phyloP scores from a whole-genome alignment of 306 rosid genomes.

The Cucurbita moschata region DNA sequence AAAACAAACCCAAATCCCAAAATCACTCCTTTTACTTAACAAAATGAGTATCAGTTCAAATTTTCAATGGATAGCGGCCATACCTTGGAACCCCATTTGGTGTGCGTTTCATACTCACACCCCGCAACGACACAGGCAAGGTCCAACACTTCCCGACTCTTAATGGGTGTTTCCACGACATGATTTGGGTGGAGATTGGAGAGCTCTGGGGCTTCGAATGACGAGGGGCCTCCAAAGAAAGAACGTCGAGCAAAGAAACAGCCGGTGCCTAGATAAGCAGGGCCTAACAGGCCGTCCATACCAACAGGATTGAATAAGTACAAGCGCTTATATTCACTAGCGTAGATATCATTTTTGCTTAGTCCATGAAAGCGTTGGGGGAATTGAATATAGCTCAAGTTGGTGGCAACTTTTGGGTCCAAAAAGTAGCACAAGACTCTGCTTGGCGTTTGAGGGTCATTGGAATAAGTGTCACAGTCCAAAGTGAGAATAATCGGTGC shows the following conservation, averaged over 20 bases:
- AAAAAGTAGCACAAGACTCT: conserved; percentile 18
- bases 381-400: conserved; percentile 18
- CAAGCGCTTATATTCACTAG: neutral
- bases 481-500: conserved; percentile 23
- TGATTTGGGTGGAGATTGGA: conserved; percentile 5
- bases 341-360: conserved; percentile 6
- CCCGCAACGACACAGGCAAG: conserved; percentile 17
- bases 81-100: conserved; percentile 36
- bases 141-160: neutral
- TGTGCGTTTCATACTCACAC: conserved; percentile 16
- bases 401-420: neutral
- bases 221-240: conserved; percentile 26
- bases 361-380: conserved; percentile 13
- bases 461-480: conserved; percentile 33
- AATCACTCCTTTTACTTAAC: no score
- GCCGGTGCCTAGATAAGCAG: conserved; percentile 16
- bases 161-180: conserved; percentile 14
- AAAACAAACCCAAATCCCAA: neutral
- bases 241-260: conserved; percentile 20
- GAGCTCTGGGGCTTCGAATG: conserved; percentile 5
- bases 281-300: conserved; percentile 21
- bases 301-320: conserved; percentile 7
- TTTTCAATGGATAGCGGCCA: neutral
- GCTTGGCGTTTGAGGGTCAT: conserved; percentile 22
- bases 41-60: neutral